Conservation (phyloP, 306 rosid species). For the Cucurbita argyrosperma region DNA sequence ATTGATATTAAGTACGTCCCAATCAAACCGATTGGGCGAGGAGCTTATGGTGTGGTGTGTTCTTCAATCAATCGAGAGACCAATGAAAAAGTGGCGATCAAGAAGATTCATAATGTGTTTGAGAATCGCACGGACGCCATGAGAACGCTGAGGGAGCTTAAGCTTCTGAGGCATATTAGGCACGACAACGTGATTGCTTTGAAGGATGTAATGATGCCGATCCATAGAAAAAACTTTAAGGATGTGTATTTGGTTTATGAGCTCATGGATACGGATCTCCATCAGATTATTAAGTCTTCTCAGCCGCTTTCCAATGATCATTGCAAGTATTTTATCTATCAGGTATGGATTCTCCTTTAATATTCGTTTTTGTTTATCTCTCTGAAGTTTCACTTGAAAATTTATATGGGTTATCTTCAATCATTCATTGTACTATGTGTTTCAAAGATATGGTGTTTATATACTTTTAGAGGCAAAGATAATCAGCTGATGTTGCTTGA, state of each 20-base stretch:
- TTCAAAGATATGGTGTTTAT: background rate
- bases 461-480: background rate
- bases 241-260: constrained; percentile 87
- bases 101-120: constrained; percentile 67
- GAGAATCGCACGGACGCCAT: constrained; percentile 46
- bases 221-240: constrained; percentile 41
- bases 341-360: constrained; percentile 27
- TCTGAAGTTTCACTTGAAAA: background rate
- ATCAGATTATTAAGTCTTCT: constrained; percentile 60
- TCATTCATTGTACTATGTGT: background rate
- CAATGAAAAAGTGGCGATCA: constrained; percentile 72
- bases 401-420: background rate
- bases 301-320: constrained; percentile 60
- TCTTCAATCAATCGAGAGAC: constrained; percentile 67
- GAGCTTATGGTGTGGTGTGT: constrained; percentile 77
- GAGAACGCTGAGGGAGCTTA: constrained; percentile 77
- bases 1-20: constrained; percentile 70
- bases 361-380: constrained; percentile 1
- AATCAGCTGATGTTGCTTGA: background rate
- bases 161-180: constrained; percentile 51
- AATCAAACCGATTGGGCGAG: constrained; percentile 70
- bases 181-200: constrained; percentile 73
- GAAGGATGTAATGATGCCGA: constrained; percentile 80
- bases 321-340: constrained; percentile 70
- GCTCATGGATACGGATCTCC: constrained; percentile 90